Percentiles rank a stretch among this genome's conserved stretches.
Evolutionary conservation across 2,329 filamentous ascomycete species (phyloP).

Genomic region (Aspergillus chevalieri): DNA sequence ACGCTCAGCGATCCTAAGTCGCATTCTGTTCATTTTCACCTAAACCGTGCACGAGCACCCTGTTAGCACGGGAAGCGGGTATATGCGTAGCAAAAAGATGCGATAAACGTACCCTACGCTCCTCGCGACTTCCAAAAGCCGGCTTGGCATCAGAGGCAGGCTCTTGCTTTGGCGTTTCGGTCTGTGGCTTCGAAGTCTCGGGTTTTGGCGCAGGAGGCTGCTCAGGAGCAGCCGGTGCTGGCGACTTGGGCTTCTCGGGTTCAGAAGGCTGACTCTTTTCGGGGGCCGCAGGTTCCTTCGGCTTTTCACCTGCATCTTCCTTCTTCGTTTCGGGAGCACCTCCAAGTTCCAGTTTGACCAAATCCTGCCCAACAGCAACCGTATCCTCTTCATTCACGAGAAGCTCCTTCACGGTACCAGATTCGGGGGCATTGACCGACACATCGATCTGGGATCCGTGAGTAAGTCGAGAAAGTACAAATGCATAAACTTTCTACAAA

Average conservation of each 20-base stretch:
- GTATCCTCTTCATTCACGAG: slow-evolving; percentile 92
- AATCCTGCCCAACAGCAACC: slow-evolving; percentile 86
- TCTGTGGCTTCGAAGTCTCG: slow-evolving; percentile 12
- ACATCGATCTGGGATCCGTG: slow-evolving; percentile 70
- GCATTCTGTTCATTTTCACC: slow-evolving; percentile 99
- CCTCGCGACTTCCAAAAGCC: slow-evolving; percentile 67
- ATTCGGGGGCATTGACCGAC: slow-evolving; percentile 85
- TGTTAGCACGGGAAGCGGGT: too few relatives aligned
- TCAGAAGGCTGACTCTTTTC: slow-evolving; percentile 33
- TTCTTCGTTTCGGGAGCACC: slow-evolving; percentile 54
- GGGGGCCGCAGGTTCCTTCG: slow-evolving; percentile 55
- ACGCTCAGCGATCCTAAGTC: slow-evolving; percentile 90
- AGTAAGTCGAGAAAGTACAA: background rate
- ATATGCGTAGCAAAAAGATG: background rate
- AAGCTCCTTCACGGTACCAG: slow-evolving; percentile 86
- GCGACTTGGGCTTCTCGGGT: slow-evolving; percentile 21
- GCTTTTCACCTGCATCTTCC: slow-evolving; percentile 51
- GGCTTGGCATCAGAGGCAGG: slow-evolving; percentile 18
- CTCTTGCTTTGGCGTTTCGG: slow-evolving; percentile 2
- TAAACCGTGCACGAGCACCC: slow-evolving; percentile 29
- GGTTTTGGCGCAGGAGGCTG: slow-evolving; percentile 38
- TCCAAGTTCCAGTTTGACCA: slow-evolving; percentile 79
- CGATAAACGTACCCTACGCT: slow-evolving; percentile 65
- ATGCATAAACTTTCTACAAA: background rate
- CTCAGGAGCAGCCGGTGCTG: slow-evolving; percentile 23